These are phyloP conservation scores for Nakazawaea ambrosiae DNA, from an alignment of 805 yeast genomes.

Conservation along the genomic window DNA sequence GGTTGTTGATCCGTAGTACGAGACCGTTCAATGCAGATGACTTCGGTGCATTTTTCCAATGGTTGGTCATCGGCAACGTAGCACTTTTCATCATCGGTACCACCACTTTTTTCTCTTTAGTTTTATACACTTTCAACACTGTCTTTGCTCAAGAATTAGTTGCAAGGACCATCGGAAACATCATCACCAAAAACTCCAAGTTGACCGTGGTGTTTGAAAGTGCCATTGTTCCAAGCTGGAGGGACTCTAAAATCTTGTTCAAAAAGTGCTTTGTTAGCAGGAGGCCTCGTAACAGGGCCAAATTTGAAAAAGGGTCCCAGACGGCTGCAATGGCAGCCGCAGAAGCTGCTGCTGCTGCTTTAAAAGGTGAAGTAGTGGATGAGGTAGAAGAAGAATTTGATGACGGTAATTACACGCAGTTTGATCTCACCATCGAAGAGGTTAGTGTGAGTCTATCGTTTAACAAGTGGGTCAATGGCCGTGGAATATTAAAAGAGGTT, in stretches of 20 bases:
- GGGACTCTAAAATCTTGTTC: constrained; percentile 77
- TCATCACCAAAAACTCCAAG: constrained; percentile 77
- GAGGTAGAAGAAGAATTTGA: constrained; percentile 40
- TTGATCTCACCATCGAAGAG: constrained; percentile 83
- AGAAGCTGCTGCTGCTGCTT: too few species aligned
- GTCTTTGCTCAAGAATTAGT: constrained; percentile 85
- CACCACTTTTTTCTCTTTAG: constrained; percentile 82
- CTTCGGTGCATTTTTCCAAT: constrained; percentile 80
- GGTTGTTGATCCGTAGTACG: constrained; percentile 69
- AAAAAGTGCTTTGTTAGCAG: constrained; percentile 80
- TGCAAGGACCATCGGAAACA: constrained; percentile 74
- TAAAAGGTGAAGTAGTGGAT: constrained; percentile 17
- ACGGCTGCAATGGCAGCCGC: constrained; percentile 62
- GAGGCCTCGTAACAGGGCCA: constrained; percentile 51
- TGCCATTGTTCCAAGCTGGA: constrained; percentile 94
- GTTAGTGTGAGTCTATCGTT: constrained; percentile 76
- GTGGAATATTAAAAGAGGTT: constrained; percentile 76
- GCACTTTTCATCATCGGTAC: constrained; percentile 78
- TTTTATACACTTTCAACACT: constrained; percentile 72
- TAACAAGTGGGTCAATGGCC: constrained; percentile 83
- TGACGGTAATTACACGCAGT: constrained; percentile 95
- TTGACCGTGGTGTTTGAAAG: constrained; percentile 82
- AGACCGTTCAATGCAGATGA: constrained; percentile 93
- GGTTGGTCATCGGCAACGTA: constrained; percentile 87
- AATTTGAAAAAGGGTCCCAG: constrained; percentile 67